Percentiles rank a stretch among this genome's conserved stretches.
phyloP scores from a whole-genome alignment of 2,329 filamentous ascomycete species.

The Curvularia spicifera region DNA sequence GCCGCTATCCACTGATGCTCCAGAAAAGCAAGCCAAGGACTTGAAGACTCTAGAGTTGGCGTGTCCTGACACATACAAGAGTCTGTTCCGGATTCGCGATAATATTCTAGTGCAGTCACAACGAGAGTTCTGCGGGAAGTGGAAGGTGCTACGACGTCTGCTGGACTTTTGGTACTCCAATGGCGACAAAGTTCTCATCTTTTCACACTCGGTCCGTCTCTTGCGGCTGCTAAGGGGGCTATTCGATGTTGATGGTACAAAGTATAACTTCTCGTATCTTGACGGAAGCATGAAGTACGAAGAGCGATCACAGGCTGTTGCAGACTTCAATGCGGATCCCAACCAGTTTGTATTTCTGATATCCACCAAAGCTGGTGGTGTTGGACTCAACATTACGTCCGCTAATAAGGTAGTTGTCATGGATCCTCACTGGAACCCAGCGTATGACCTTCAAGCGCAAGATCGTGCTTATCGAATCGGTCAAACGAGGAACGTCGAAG shows the following conservation, averaged over 20 bases:
- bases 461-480: conserved; percentile 96
- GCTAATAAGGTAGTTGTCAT: conserved; percentile 98
- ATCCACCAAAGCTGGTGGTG: conserved; percentile 89
- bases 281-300: conserved; percentile 85
- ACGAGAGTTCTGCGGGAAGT: conserved; percentile 94
- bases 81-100: conserved; percentile 76
- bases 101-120: conserved; percentile 82
- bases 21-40: conserved; percentile 79
- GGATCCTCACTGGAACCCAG: conserved; percentile 97
- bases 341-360: conserved; percentile 94
- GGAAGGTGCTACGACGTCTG: conserved; percentile 87
- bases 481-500: conserved; percentile 89
- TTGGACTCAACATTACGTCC: conserved; percentile 94
- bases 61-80: conserved; percentile 75
- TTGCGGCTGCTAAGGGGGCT: conserved; percentile 83
- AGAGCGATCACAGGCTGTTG: conserved; percentile 80
- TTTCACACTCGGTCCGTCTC: conserved; percentile 88
- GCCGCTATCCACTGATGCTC: conserved; percentile 67
- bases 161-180: conserved; percentile 88
- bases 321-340: conserved; percentile 89
- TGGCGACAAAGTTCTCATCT: conserved; percentile 93
- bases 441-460: conserved; percentile 93
- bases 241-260: conserved; percentile 75
- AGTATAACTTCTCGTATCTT: conserved; percentile 89
- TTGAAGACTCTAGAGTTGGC: conserved; percentile 75